Evolutionary conservation across 768 basidiomycete species (phyloP), one percentile per base, ranked within the genome.

Genomic region (Kwoniella europaea): DNA sequence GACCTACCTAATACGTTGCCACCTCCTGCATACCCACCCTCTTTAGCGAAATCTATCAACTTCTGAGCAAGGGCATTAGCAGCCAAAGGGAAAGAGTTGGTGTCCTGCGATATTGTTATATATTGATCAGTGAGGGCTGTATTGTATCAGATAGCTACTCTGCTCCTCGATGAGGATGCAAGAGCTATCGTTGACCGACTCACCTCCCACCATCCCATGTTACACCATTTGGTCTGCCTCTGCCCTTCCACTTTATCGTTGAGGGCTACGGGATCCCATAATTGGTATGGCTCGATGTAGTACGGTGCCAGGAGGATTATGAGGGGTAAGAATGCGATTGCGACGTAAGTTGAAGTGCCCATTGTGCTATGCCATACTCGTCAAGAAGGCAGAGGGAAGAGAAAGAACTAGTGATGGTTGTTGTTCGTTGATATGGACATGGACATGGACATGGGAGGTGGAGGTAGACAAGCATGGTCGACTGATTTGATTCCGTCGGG

Each of bases 181-280:
- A 29, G 5, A 62, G 61, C 50, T n/a, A 53, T 20, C 20, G n/a
- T n/a, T 55, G 20, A 52, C 24, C 20, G 4, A 61, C 76, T 59
- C 46, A 76, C 79, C 59, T 76, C 74, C 79, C 79, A 80, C 44
- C 68, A 78, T 9, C 79, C 79, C 73, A 80, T 76, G 65, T 80
- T 80, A 53, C 67, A 64, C 79, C 79, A 80, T 67, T 54, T 55
- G 5, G 63, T 71, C n/a, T 57, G 43, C 10, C 68, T 56, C 16
- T 56, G 56, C 20, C 46, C 41, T 52, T 69, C 61, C 27, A 50
- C 58, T 57, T 66, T 35, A 57, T 55, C 62, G 53, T 79, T 79
- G 22, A 79, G 72, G 7, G 46, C 61, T 16, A 53, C 54, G 6
- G 76, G 61, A 43, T 72, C 70, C 56, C 71, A 59, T 46, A 73